Evolutionary conservation across 164 flowering plant genomes (phyloP).

Genomic region (Vitis riparia): DNA sequence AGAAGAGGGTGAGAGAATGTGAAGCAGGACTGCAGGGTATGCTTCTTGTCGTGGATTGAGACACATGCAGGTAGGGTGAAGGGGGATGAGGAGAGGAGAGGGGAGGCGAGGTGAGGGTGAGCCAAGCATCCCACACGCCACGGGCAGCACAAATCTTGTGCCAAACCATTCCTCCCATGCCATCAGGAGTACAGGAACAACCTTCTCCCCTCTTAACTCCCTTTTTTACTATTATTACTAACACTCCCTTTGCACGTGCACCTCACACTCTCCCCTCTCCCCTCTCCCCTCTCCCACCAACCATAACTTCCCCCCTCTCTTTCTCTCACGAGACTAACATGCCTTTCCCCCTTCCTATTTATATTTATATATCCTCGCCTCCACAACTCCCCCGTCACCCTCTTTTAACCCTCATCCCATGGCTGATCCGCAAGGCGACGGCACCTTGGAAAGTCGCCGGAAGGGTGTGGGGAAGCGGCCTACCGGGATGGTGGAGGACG

Average conservation of each 20-base stretch:
- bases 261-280: constrained; percentile 27
- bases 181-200: constrained; percentile 8
- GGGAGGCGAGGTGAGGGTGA: no score
- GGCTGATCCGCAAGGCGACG: constrained; percentile 23
- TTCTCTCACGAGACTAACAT: constrained; percentile 67
- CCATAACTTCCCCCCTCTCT: constrained; percentile 33
- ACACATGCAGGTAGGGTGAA: no score
- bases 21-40: no score
- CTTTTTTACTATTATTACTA: constrained; percentile 1
- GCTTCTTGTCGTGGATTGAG: no score
- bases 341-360: constrained; percentile 19
- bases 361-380: constrained; percentile 18
- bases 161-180: constrained; percentile 20
- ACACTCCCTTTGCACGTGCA: constrained; percentile 55
- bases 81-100: no score
- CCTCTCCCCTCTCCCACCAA: constrained; percentile 16
- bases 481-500: background rate
- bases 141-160: constrained; percentile 77
- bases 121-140: constrained; percentile 45
- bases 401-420: constrained; percentile 13
- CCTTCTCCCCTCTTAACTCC: constrained; percentile 13
- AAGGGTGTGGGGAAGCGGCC: constrained; percentile 26
- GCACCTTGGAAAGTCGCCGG: constrained; percentile 15
- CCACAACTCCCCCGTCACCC: background rate
- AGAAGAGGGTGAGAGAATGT: no score